Evolutionary conservation across 768 basidiomycete genomes (phyloP).

Genomic region (Termitomyces sp.): DNA sequence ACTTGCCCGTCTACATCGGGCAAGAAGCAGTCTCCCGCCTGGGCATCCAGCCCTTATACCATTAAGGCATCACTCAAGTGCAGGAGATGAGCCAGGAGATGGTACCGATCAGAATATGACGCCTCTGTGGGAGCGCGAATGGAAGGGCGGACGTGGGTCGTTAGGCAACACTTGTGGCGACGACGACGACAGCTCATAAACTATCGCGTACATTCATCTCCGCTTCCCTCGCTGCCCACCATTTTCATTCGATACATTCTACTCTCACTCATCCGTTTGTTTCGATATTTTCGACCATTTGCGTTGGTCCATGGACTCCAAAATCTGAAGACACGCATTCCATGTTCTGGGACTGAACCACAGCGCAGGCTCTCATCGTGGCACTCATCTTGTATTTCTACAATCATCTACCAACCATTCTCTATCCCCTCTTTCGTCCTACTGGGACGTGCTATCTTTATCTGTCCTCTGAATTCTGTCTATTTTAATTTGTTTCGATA

Average conservation of each 20-base stretch:
- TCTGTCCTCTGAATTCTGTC: background rate
- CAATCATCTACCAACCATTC: background rate
- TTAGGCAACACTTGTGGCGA: constrained; percentile 43
- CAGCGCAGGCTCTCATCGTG: background rate
- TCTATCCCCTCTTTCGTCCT: background rate
- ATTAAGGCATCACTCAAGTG: constrained; percentile 15
- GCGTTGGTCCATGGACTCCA: background rate
- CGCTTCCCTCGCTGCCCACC: background rate
- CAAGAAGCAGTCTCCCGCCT: constrained; percentile 52
- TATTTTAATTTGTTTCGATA: background rate
- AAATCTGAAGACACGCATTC: background rate
- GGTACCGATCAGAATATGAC: constrained; percentile 5
- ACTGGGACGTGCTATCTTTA: constrained; percentile 7
- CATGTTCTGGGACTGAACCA: background rate
- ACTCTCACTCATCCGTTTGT: background rate
- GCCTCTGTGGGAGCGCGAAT: constrained; percentile 78
- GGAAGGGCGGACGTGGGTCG: constrained; percentile 70
- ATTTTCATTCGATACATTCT: background rate
- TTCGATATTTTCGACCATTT: background rate
- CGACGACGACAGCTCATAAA: constrained; percentile 28
- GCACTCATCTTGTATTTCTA: constrained; percentile 10
- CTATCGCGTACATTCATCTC: background rate
- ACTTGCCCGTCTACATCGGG: constrained; percentile 53
- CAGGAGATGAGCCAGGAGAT: constrained; percentile 16
- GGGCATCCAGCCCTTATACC: constrained; percentile 55